Conservation (phyloP, 1,139 yeast genomes). For the Tardiomyces digboiensis region DNA sequence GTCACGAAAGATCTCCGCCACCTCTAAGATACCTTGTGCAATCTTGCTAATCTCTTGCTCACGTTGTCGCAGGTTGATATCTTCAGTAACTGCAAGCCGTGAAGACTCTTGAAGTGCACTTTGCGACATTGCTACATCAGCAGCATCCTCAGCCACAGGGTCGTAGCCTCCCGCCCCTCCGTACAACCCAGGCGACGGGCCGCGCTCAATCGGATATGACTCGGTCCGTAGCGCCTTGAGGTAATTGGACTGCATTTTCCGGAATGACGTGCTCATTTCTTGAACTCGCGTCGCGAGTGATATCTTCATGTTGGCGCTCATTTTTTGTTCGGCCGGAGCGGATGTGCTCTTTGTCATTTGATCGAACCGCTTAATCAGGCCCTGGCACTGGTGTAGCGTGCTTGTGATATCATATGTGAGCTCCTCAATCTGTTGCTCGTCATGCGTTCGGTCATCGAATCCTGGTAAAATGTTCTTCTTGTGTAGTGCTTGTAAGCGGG, state of each 20-base stretch:
- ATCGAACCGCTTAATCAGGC: slow-evolving; percentile 60
- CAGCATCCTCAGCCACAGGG: slow-evolving; percentile 24
- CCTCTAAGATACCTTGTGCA: slow-evolving; percentile 91
- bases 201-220: slow-evolving; percentile 6
- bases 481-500: slow-evolving; percentile 56
- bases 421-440: slow-evolving; percentile 68
- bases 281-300: slow-evolving; percentile 82
- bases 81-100: slow-evolving; percentile 13
- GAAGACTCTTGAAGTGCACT: slow-evolving; percentile 34
- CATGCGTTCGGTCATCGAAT: slow-evolving; percentile 62
- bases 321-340: slow-evolving; percentile 41
- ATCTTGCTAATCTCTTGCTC: slow-evolving; percentile 84
- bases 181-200: slow-evolving; percentile 2
- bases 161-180: slow-evolving; percentile 1
- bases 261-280: slow-evolving; percentile 60
- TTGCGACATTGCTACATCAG: slow-evolving; percentile 31
- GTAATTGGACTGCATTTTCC: slow-evolving; percentile 84
- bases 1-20: slow-evolving; percentile 87
- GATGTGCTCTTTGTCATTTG: slow-evolving; percentile 31
- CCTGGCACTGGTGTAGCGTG: slow-evolving; percentile 67
- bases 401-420: slow-evolving; percentile 66
- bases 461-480: slow-evolving; percentile 81
- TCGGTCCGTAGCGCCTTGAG: slow-evolving; percentile 45
- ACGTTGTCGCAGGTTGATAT: slow-evolving; percentile 48
- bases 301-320: slow-evolving; percentile 74